These are phyloP conservation scores for Candida boidinii DNA, from an alignment of 805 yeast genomes.

Conservation along the genomic window DNA sequence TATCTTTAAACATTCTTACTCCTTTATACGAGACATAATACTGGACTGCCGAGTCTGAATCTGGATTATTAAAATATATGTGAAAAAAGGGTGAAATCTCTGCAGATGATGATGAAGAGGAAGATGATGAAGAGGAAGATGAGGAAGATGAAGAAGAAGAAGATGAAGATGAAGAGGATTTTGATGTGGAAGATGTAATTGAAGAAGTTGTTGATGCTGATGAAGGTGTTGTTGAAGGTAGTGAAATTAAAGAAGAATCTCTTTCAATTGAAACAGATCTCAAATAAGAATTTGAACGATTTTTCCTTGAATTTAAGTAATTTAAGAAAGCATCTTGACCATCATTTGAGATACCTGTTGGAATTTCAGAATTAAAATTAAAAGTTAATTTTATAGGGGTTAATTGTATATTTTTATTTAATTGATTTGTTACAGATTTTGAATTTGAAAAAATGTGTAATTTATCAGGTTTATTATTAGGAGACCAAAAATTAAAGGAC, in stretches of 20 bases:
- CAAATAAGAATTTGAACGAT: conserved; percentile 2
- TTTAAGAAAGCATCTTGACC: conserved; percentile 12
- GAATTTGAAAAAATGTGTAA: conserved; percentile 30
- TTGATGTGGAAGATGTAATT: too few relatives aligned
- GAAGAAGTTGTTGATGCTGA: too few relatives aligned
- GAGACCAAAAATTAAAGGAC: conserved; percentile 62
- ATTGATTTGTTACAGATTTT: too few relatives aligned
- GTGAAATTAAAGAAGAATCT: neutral
- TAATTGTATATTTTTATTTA: too few relatives aligned
- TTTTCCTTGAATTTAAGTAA: conserved; percentile 14
- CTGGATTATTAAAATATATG: conserved; percentile 79
- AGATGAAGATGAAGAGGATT: too few relatives aligned
- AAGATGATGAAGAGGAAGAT: too few relatives aligned
- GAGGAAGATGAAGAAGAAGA: too few relatives aligned
- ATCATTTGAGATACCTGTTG: conserved; percentile 4
- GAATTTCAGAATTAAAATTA: too few relatives aligned
- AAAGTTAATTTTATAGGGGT: too few relatives aligned
- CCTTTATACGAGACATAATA: conserved; percentile 67
- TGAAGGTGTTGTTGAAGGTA: neutral
- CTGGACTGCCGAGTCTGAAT: conserved; percentile 72
- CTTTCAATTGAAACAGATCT: neutral
- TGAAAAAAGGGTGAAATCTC: conserved; percentile 70
- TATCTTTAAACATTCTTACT: conserved; percentile 45
- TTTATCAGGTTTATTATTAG: conserved; percentile 41
- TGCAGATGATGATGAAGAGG: too few relatives aligned